These are phyloP conservation scores for Scleromitrula shiraiana DNA, from an alignment of 2,329 filamentous ascomycete genomes.

Conservation along the genomic window DNA sequence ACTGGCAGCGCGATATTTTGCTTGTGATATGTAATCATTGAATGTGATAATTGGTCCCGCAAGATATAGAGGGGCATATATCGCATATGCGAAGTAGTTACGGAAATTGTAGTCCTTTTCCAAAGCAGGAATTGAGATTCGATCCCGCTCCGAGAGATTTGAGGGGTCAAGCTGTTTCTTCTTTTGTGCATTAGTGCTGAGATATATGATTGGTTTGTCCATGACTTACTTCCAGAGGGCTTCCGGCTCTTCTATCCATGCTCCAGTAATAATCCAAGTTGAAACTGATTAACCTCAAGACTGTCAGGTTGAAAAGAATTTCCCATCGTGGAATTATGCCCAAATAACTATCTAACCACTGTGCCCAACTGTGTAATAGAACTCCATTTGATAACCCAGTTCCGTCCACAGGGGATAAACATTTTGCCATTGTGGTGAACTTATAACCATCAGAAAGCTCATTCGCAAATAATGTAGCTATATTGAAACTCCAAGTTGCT, in stretches of 20 bases:
- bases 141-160: conserved; percentile 80
- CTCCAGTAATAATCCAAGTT: conserved; percentile 98
- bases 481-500: conserved; percentile 85
- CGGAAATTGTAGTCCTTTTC: conserved; percentile 66
- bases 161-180: conserved; percentile 94
- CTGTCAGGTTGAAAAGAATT: conserved; percentile 94
- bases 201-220: neutral
- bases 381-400: conserved; percentile 5
- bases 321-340: conserved; percentile 91
- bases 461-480: conserved; percentile 79
- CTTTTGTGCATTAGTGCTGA: conserved; percentile 63
- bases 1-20: conserved; percentile 62
- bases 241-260: conserved; percentile 52
- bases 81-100: conserved; percentile 81
- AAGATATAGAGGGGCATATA: conserved; percentile 91
- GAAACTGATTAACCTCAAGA: conserved; percentile 89
- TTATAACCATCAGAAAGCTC: conserved; percentile 75
- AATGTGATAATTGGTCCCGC: conserved; percentile 92
- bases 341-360: conserved; percentile 68
- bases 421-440: conserved; percentile 53
- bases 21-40: conserved; percentile 93
- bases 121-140: conserved; percentile 67
- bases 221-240: conserved; percentile 68
- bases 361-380: conserved; percentile 43
- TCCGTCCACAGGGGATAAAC: conserved; percentile 34